A percentile compares a stretch with the other conserved stretches of the same genome.
Evolutionary conservation across 1,139 yeast genomes (phyloP).

Genomic region (Pichia sp.): DNA sequence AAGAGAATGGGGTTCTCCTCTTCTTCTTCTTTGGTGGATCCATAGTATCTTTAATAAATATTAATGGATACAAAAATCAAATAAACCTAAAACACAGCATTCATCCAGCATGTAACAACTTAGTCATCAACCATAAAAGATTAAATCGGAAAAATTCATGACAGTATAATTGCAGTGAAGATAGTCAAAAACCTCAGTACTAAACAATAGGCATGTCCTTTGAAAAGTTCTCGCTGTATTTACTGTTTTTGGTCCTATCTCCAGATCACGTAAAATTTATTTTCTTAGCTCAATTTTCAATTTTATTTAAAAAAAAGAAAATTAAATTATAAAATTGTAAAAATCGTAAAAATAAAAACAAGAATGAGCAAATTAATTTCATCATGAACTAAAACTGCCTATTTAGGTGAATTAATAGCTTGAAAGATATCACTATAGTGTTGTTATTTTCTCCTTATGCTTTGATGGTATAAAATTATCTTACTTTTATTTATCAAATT

Average conservation of each 20-base stretch:
- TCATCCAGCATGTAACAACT: not conserved
- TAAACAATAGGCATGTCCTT: not conserved
- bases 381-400: not conserved
- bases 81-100: not conserved
- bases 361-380: not conserved
- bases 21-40: constrained; percentile 6
- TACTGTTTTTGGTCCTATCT: not conserved
- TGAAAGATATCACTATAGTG: not conserved
- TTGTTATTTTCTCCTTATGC: not conserved
- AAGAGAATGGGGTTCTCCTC: constrained; percentile 29
- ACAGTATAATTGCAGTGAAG: not conserved
- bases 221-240: not conserved
- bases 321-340: too few species aligned
- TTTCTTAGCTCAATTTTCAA: too few species aligned
- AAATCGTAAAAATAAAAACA: not conserved
- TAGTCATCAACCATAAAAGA: not conserved
- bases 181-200: not conserved
- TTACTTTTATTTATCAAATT: too few species aligned
- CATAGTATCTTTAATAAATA: not conserved
- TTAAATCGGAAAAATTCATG: too few species aligned
- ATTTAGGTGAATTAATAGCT: not conserved
- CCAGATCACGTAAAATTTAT: not conserved
- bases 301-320: too few species aligned
- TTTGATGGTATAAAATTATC: too few species aligned
- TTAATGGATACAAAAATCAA: not conserved